Evolutionary conservation across 768 basidiomycete species (phyloP).

Genomic region (Leccinum obscurum): DNA sequence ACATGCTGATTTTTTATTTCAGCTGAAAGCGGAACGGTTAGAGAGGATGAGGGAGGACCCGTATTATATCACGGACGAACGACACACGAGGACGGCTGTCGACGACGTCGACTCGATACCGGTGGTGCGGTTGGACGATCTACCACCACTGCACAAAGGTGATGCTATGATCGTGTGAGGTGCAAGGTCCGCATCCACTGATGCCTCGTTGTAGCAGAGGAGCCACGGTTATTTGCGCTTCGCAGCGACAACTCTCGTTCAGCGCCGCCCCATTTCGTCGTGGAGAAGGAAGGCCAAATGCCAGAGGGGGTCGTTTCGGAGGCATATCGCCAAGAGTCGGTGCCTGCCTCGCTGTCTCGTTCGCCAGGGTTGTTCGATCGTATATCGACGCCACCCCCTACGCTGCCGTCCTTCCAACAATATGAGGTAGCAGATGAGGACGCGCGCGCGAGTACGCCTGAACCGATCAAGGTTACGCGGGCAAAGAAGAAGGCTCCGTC

Average conservation of each 20-base stretch:
- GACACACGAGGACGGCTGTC: conserved; percentile 36
- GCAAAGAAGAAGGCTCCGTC: conserved; percentile 59
- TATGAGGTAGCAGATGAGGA: conserved; percentile 52
- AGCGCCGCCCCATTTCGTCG: conserved; percentile 50
- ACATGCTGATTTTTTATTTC: conserved; percentile 11
- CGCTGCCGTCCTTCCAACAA: conserved; percentile 44
- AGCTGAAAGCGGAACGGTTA: conserved; percentile 76
- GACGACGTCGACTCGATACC: conserved; percentile 92
- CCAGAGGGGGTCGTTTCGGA: conserved; percentile 52
- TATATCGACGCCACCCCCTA: conserved; percentile 37
- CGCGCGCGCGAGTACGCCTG: conserved; percentile 55
- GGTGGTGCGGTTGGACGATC: conserved; percentile 77
- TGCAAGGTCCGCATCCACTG: conserved; percentile 19
- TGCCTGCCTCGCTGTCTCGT: conserved; percentile 28
- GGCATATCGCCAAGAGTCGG: conserved; percentile 22
- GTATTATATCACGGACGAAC: conserved; percentile 81
- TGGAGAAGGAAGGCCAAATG: conserved; percentile 87
- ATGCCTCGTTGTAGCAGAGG: conserved; percentile 25
- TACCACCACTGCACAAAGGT: conserved; percentile 47
- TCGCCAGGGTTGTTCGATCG: conserved; percentile 30
- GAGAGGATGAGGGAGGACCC: conserved; percentile 85
- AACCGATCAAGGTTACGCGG: conserved; percentile 75
- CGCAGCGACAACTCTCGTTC: conserved; percentile 41
- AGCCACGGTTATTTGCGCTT: conserved; percentile 47
- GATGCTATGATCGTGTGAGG: background rate